Evolutionary conservation across 2,329 filamentous ascomycete species (phyloP).

Genomic region (Colletotrichum sp.): DNA sequence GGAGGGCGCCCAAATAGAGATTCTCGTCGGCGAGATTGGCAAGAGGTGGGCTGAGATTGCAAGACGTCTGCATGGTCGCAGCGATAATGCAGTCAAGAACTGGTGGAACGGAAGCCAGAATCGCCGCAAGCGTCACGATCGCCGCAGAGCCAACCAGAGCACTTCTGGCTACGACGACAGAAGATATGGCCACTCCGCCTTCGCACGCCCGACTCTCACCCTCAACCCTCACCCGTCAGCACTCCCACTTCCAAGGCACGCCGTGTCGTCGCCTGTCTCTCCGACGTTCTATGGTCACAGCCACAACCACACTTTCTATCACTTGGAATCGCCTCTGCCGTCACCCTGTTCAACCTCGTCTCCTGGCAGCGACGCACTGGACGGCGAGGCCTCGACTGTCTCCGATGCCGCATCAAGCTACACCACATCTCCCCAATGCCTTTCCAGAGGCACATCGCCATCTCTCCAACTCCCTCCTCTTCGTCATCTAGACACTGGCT

Average conservation of each 20-base stretch:
- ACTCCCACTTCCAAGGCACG: slow-evolving; percentile 16
- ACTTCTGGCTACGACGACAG: slow-evolving; percentile 26
- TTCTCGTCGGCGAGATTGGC: slow-evolving; percentile 77
- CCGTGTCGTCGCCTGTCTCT: slow-evolving; percentile 20
- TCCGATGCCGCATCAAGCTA: slow-evolving; percentile 72
- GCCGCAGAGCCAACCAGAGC: slow-evolving; percentile 34
- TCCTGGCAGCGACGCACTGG: slow-evolving; percentile 60
- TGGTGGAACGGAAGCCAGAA: slow-evolving; percentile 98
- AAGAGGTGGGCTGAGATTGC: slow-evolving; percentile 96
- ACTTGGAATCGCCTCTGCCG: slow-evolving; percentile 36
- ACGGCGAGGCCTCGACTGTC: slow-evolving; percentile 70
- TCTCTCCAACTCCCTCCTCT: slow-evolving; percentile 48
- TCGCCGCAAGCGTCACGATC: slow-evolving; percentile 64
- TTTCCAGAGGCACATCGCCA: slow-evolving; percentile 37
- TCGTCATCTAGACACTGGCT: slow-evolving; percentile 15
- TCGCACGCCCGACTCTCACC: slow-evolving; percentile 32
- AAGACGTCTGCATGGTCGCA: slow-evolving; percentile 78
- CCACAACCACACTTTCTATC: slow-evolving; percentile 25
- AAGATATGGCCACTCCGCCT: slow-evolving; percentile 1
- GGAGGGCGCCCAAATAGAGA: slow-evolving; percentile 77
- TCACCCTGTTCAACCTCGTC: slow-evolving; percentile 45
- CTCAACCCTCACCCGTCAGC: slow-evolving; percentile 25
- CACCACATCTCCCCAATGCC: slow-evolving; percentile 59
- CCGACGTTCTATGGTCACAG: slow-evolving; percentile 17
- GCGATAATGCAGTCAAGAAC: slow-evolving; percentile 96